phyloP scores from a whole-genome alignment of 352 stramenopile genomes.

The Aphanomyces stellatus region DNA sequence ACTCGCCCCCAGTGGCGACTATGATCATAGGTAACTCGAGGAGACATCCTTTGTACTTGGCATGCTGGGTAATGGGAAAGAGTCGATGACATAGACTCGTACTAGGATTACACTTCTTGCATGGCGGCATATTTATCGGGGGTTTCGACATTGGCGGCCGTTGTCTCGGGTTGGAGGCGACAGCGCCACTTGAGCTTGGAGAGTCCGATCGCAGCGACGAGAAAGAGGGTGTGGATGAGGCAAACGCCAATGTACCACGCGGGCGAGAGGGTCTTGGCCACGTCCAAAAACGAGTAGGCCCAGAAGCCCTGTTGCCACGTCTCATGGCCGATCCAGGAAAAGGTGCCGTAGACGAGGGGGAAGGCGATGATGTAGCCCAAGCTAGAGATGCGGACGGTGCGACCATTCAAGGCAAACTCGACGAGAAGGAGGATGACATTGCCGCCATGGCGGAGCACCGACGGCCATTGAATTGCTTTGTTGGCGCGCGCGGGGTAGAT shows the following conservation, averaged over 20 bases:
- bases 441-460: conserved; percentile 1
- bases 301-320: conserved; percentile 13
- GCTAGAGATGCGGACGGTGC: neutral
- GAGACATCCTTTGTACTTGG: too few species aligned
- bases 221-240: neutral
- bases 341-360: conserved; percentile 4
- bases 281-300: conserved; percentile 10
- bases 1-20: too few species aligned
- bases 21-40: too few species aligned
- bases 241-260: conserved; percentile 9
- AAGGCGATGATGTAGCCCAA: neutral
- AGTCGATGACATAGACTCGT: too few species aligned
- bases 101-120: too few species aligned
- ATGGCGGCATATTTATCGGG: too few species aligned
- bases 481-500: neutral
- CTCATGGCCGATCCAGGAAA: neutral
- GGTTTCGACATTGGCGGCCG: too few species aligned
- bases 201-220: neutral
- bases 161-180: too few species aligned
- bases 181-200: neutral
- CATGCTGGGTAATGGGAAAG: too few species aligned
- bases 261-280: neutral
- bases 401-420: conserved; percentile 15
- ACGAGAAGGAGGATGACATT: conserved; percentile 6
- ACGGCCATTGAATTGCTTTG: neutral